These are phyloP conservation scores for Penicillium fuscoglaucum DNA, from an alignment of 2,329 filamentous ascomycete genomes.

Conservation along the genomic window DNA sequence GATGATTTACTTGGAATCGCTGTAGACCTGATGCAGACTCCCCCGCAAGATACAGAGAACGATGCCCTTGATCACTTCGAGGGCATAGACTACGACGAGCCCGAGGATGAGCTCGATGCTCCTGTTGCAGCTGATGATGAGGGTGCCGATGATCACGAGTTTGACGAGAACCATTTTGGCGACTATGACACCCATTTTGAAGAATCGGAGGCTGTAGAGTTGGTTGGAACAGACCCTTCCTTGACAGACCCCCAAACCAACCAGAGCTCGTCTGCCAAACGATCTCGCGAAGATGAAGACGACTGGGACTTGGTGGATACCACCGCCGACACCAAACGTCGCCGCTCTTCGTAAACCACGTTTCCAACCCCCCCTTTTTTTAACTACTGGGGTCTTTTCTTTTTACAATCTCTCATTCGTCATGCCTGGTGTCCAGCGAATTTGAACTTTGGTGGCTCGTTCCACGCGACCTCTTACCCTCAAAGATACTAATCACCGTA, in stretches of 20 bases:
- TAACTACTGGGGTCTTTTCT: not conserved
- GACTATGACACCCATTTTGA: constrained; percentile 40
- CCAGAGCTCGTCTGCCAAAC: constrained; percentile 33
- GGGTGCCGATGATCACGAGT: constrained; percentile 27
- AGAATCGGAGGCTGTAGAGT: constrained; percentile 25
- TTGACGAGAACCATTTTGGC: constrained; percentile 41
- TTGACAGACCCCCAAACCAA: constrained; percentile 21
- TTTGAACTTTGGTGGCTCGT: not conserved
- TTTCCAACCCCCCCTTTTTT: not conserved
- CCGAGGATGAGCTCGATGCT: constrained; percentile 20
- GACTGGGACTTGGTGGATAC: constrained; percentile 31
- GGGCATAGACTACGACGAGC: constrained; percentile 18
- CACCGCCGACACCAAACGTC: constrained; percentile 54
- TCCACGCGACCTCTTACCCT: not conserved
- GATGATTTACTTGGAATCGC: constrained; percentile 36
- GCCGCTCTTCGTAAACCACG: constrained; percentile 45
- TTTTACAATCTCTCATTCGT: not conserved
- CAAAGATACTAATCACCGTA: constrained; percentile 14
- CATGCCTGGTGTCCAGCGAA: not conserved
- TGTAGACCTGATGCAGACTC: constrained; percentile 36
- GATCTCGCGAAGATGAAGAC: constrained; percentile 39
- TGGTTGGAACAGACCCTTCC: constrained; percentile 22
- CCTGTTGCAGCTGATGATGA: constrained; percentile 10
- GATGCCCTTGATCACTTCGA: constrained; percentile 13
- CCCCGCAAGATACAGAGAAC: constrained; percentile 16